Evolutionary conservation across 768 basidiomycete species (phyloP).

Genomic region (Phallus indusiatus): DNA sequence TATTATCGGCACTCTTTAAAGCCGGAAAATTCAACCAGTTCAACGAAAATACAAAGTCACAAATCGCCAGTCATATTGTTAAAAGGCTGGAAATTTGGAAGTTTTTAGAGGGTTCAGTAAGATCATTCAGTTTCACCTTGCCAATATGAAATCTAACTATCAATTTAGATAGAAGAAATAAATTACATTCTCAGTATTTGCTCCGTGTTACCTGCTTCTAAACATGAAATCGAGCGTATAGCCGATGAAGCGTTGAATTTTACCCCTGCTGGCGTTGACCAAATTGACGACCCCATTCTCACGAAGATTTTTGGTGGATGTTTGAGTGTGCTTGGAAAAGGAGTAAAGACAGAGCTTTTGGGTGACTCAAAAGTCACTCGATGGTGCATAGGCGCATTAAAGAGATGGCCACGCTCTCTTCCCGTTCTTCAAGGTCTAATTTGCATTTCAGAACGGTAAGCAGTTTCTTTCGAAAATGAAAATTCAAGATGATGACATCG

Average conservation of each 20-base stretch:
- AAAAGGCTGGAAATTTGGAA: not conserved
- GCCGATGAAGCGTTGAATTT: not conserved
- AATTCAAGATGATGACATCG: not conserved
- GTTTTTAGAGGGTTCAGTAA: not conserved
- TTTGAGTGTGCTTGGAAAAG: conserved; percentile 40
- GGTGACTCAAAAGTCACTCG: conserved; percentile 33
- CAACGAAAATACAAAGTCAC: not conserved
- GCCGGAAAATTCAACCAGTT: not conserved
- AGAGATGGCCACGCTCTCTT: conserved; percentile 51
- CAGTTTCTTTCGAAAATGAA: not conserved
- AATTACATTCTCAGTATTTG: not conserved
- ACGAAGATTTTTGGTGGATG: conserved; percentile 56
- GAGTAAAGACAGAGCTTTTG: conserved; percentile 36
- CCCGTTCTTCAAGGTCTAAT: conserved; percentile 47
- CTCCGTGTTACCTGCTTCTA: conserved; percentile 4
- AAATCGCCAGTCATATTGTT: not conserved
- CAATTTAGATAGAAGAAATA: conserved; percentile 7
- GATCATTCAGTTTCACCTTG: not conserved
- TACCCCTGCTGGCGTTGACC: conserved; percentile 29
- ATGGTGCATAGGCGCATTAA: conserved; percentile 39
- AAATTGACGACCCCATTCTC: not conserved
- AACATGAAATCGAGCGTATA: not conserved
- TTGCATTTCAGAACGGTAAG: conserved; percentile 37
- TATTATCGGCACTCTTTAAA: not conserved
- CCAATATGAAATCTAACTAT: not conserved